Evolutionary conservation across 2,329 filamentous ascomycete genomes (phyloP), one percentile per base, ranked within the genome.

Genomic region (Nothopassalora personata): DNA sequence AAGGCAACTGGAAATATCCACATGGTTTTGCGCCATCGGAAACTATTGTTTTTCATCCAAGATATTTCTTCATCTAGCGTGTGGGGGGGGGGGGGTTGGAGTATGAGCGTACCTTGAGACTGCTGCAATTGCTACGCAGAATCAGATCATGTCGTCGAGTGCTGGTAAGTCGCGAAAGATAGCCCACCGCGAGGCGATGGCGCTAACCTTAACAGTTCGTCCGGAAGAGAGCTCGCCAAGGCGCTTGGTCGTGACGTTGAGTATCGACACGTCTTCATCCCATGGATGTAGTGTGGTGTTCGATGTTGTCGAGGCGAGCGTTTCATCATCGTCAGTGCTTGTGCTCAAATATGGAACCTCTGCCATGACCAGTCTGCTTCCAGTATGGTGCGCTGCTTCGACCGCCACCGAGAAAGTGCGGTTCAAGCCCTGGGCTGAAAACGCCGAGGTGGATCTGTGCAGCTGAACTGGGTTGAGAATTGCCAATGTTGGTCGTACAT

Each of bases 361-460:
- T 4, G 73, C 74, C 31, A 80, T 56, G n/a, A 76, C 56, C 11
- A 80, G 72, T 51, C 67, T 67, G n/a, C 70, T 72, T 3, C 62
- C 63, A 0, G 70, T 63, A 19, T 61, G 67, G 56, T 72, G 58
- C 0, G 85, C 86, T 1, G 82, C 79, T 59, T 90, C 87, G 8
- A 89, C 80, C 1, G 89, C 73, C 0, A 78, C 74, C 1, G 88
- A 80, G n/a, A 85, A 78, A 1, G 85, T 86, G 58, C 80, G 80
- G 19, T 83, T 80, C 11, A 92, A 71, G 0, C 88, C 89, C 72
- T 91, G 89, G 0, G 86, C 87, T 53, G 87, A 91, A 83, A 88
- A 91, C 60, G 89, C 86, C 62, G 85, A 85, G 0, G 86, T 88
- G 56, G 83, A 80, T 27, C 83, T 80, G 70, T 92, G 89, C 46